Evolutionary conservation across 148 eudicot genomes (phyloP), one percentile per base, ranked within the genome.

Genomic region (Rhododendron molle): DNA sequence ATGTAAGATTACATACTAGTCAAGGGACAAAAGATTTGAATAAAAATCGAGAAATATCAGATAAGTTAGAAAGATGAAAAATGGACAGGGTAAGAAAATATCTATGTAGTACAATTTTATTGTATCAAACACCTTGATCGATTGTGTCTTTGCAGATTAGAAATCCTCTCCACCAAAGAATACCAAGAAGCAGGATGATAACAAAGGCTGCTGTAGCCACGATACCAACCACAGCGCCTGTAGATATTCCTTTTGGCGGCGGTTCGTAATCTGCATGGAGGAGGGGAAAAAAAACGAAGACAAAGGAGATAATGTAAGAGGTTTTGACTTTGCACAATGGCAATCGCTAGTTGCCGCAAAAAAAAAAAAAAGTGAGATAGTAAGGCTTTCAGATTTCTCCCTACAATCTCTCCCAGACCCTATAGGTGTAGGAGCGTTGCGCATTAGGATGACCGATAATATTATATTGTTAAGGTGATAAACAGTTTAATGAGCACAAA

Each of bases 161-260:
- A 26, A 71, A 85, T 28, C 88, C 74, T 60, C 30, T 80, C 89
- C 85, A 81, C 88, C 89, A 85, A 87, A 87, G 56, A 43, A 83
- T 74, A 44, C 86, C 85, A 20, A 89, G 62, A 83, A 89, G 65
- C 78, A 89, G 23, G 54, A 87, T n/a, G 38, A 83, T 47, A 8
- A 23, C 26, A 16, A 54, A 87, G 36, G 82, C 52, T n/a, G 81
- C 83, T 52, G 81, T 85, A 78, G 62, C 38, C 74, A 83, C 91
- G 52, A 87, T 85, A 21, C 86, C 89, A 74, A 78, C 86, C 34
- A 89, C 83, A 83, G 74, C 62, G 3, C 89, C 85, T 7, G 5
- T 65, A 28, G 89, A 83, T 26, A 83, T 15, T 49, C 73, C 18
- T 5, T 80, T 83, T 71, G 77, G 43, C 67, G 77, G 43, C 67